Base-by-base conservation (phyloP, 2,329 filamentous ascomycete genomes). In the Reticulascus tulasneorum region DNA sequence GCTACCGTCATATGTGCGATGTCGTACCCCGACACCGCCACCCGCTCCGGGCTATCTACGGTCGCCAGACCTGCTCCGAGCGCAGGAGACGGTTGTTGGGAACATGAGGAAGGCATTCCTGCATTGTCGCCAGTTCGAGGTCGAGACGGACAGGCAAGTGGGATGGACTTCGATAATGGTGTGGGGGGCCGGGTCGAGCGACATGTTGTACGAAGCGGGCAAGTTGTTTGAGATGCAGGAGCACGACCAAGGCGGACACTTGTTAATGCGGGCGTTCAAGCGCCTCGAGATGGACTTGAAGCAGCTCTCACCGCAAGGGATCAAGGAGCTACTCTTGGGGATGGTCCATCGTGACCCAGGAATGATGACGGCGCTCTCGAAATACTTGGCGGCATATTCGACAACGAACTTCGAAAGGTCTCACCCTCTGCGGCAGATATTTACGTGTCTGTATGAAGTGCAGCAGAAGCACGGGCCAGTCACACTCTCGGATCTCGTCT, bases 361-460 rank as follows among this genome's bases (percentile, higher is more conserved):
- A 13, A 58, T 68, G 58, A 63, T 67, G 54, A 64, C 63, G n/a
- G 63, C 65, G 2, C 51, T 69, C 11, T 68, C 60, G 51, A 67
- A 68, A 36, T 69, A 67, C 39, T 46, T 69, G 21, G 62, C 63
- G 3, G 64, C 64, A 10, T 68, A 64, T 38, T 62, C 65, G 28
- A 54, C 62, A 6, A 68, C 63, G 2, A 64, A 67, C 44, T 54
- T 65, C 19, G 65, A 68, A 35, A 57, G 63, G 22, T 53, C 60
- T 5, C 64, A 68, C 39, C 65, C 65, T 2, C 51, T 68, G 13
- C 61, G 65, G 7, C 60, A 61, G 35, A 66, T 67, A 4, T 67
- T 68, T 36, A 56, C 53, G 11, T 62, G 62, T 25, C 38, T 68
- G 17, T 68, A 68, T 44, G 63, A 68, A 23, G 60, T 68, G 6